Percentiles rank a stretch among this genome's conserved stretches.
These are phyloP conservation scores for Lentinus brumalis DNA, from an alignment of 768 basidiomycete genomes.

Conservation along the genomic window DNA sequence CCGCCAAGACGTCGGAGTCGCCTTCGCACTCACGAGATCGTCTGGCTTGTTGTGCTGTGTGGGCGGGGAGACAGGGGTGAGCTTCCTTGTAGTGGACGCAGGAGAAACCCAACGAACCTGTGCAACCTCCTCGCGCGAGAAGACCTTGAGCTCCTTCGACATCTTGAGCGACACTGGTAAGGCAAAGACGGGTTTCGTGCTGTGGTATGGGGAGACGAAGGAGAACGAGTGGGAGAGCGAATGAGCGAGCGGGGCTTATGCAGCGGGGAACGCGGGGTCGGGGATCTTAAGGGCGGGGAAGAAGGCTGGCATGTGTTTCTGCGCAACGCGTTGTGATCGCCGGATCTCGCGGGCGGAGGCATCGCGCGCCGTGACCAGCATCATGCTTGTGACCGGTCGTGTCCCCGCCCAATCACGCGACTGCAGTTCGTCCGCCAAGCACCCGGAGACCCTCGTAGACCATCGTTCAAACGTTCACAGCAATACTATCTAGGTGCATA, in stretches of 20 bases:
- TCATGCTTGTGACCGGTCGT: constrained; percentile 13
- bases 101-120: constrained; percentile 47
- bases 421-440: not conserved
- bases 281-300: constrained; percentile 5
- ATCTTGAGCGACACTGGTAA: constrained; percentile 14
- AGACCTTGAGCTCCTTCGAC: constrained; percentile 42
- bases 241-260: constrained; percentile 11
- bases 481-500: too few species aligned
- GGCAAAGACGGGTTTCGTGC: too few species aligned
- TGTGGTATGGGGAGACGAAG: not conserved
- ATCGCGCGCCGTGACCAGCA: constrained; percentile 6
- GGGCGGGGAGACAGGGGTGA: not conserved
- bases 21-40: constrained; percentile 58
- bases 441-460: too few species aligned
- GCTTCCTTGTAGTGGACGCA: not conserved
- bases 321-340: constrained; percentile 10
- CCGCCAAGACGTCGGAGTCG: not conserved
- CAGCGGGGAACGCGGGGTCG: not conserved
- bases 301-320: constrained; percentile 17
- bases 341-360: not conserved
- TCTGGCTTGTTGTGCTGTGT: constrained; percentile 72
- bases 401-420: constrained; percentile 1
- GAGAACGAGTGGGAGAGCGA: constrained; percentile 8
- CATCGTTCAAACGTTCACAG: too few species aligned
- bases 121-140: constrained; percentile 71